A percentile compares a stretch with the other conserved stretches of the same genome.
phyloP scores from a whole-genome alignment of 768 basidiomycete species.

The Lactarius vividus region DNA sequence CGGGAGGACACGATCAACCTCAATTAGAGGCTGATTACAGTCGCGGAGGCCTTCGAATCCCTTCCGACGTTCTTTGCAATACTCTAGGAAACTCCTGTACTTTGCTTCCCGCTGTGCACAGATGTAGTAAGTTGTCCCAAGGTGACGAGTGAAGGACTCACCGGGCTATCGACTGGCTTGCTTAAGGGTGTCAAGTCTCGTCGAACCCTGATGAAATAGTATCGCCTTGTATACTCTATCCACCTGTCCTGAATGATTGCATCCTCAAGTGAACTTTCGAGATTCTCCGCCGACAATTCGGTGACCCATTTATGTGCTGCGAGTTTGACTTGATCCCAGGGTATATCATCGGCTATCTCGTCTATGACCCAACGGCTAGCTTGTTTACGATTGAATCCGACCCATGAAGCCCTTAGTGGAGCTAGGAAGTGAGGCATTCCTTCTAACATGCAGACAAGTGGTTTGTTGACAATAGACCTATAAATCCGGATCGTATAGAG shows the following conservation, averaged over 20 bases:
- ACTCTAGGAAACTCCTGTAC: conserved; percentile 63
- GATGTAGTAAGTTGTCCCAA: conserved; percentile 12
- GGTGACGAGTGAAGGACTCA: conserved; percentile 36
- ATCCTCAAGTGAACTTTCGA: conserved; percentile 43
- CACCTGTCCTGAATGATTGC: conserved; percentile 72
- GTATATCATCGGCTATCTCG: conserved; percentile 47
- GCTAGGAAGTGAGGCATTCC: conserved; percentile 65
- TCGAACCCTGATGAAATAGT: conserved; percentile 54
- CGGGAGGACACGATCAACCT: conserved; percentile 54
- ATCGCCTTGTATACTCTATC: conserved; percentile 74
- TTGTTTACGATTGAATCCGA: conserved; percentile 28
- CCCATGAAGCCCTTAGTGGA: conserved; percentile 50
- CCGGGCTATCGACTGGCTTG: conserved; percentile 61
- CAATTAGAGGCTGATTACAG: conserved; percentile 67
- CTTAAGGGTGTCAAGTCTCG: conserved; percentile 71
- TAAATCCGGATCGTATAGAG: conserved; percentile 63
- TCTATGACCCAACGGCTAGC: conserved; percentile 33
- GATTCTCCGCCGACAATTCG: conserved; percentile 42
- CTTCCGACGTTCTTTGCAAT: conserved; percentile 59
- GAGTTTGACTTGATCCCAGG: conserved; percentile 59
- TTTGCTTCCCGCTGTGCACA: conserved; percentile 53
- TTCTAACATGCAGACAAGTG: conserved; percentile 52
- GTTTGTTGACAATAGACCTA: conserved; percentile 65
- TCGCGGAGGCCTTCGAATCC: conserved; percentile 61
- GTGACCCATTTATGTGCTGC: conserved; percentile 53